Conservation (phyloP, 495 filamentous ascomycete genomes). For the Staphylotrichum longicolle region DNA sequence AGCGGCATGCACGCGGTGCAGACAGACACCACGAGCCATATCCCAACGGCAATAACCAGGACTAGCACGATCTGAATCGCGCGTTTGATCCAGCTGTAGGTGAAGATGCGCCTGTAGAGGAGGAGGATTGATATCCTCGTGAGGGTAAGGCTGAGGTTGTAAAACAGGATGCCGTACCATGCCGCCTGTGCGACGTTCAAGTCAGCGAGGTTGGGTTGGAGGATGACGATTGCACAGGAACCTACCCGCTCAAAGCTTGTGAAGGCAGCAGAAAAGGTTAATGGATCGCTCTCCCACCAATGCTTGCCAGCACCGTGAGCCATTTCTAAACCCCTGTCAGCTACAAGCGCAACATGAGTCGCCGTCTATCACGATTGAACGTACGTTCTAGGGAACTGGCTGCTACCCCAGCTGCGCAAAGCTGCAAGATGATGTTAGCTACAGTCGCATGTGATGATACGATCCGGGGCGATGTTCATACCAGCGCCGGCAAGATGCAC, state of each 20-base stretch:
- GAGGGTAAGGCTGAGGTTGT: conserved; percentile 32
- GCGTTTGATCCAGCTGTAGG: conserved; percentile 29
- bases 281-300: conserved; percentile 25
- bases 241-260: conserved; percentile 25
- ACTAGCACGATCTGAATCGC: conserved; percentile 27
- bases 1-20: conserved; percentile 34
- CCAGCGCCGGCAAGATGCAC: conserved; percentile 32
- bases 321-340: conserved; percentile 23
- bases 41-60: conserved; percentile 25
- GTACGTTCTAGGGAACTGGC: conserved; percentile 32
- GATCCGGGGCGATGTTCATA: conserved; percentile 7
- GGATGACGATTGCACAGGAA: not conserved
- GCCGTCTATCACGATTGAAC: not conserved
- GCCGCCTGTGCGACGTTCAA: conserved; percentile 14
- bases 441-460: not conserved
- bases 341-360: no score
- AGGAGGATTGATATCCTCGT: conserved; percentile 33
- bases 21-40: conserved; percentile 30
- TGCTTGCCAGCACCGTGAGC: conserved; percentile 28
- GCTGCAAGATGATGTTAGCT: conserved; percentile 3
- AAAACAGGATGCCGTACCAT: conserved; percentile 34
- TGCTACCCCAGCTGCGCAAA: conserved; percentile 30
- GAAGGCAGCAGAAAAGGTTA: conserved; percentile 2
- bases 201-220: no score
- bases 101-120: conserved; percentile 35